Conservation (phyloP, 1,139 yeast species). For the Schizosaccharomyces versatilis region DNA sequence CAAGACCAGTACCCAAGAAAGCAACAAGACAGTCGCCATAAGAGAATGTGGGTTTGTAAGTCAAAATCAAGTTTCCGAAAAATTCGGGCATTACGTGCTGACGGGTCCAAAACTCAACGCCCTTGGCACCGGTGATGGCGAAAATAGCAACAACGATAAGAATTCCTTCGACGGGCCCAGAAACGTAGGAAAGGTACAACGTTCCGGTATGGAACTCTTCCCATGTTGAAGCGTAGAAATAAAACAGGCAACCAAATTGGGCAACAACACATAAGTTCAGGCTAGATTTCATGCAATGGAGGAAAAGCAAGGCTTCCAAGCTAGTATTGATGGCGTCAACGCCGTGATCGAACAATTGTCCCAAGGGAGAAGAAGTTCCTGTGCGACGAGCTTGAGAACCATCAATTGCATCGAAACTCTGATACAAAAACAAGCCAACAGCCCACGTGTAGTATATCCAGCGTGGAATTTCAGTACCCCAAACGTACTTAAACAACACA, state of each 20-base stretch:
- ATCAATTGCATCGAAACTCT: conserved; percentile 61
- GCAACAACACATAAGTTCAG: background rate
- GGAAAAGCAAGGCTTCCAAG: conserved; percentile 17
- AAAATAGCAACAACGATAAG: conserved; percentile 34
- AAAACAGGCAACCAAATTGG: background rate
- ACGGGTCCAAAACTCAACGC: conserved; percentile 37
- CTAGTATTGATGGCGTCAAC: conserved; percentile 30
- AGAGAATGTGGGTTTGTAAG: background rate
- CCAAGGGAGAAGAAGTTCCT: conserved; percentile 57
- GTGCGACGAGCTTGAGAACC: conserved; percentile 66
- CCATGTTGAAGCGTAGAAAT: conserved; percentile 26
- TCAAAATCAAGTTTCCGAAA: conserved; percentile 11
- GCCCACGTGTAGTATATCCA: conserved; percentile 53
- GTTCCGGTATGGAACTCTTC: conserved; percentile 46
- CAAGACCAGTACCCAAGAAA: background rate
- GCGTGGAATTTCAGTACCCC: conserved; percentile 23
- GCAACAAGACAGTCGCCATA: background rate
- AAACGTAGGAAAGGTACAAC: conserved; percentile 40
- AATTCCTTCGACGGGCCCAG: conserved; percentile 70
- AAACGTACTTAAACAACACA: conserved; percentile 19
- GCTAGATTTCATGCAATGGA: conserved; percentile 23
- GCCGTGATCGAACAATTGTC: conserved; percentile 46
- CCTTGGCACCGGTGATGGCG: conserved; percentile 34
- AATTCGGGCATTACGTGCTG: conserved; percentile 9
- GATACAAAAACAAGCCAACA: conserved; percentile 50